phyloP scores from a whole-genome alignment of 2,329 filamentous ascomycete species.

The Trichothecium roseum region DNA sequence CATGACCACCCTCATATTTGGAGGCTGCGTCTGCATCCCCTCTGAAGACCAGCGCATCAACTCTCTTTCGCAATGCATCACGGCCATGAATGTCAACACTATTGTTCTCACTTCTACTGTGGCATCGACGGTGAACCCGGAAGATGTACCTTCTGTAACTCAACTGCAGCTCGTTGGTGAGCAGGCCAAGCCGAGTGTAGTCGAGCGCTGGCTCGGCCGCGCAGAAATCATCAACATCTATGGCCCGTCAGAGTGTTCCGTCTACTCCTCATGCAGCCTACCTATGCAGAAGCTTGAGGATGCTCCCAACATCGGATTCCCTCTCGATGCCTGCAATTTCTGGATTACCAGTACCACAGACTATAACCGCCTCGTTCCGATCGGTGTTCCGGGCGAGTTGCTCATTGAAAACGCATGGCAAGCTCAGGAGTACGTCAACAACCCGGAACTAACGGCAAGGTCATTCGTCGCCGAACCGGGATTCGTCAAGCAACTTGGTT shows the following conservation, averaged over 20 bases:
- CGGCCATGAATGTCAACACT: conserved; percentile 9
- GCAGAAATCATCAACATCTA: too few species aligned
- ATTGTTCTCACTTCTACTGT: conserved; percentile 9
- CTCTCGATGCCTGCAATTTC: conserved; percentile 1
- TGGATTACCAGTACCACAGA: conserved; percentile 4
- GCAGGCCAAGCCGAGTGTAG: conserved; percentile 1
- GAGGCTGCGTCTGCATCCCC: conserved; percentile 16
- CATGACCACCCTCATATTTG: conserved; percentile 9
- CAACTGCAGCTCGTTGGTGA: conserved; percentile 8
- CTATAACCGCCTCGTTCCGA: conserved; percentile 2
- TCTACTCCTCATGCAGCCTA: conserved; percentile 16
- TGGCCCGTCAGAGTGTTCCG: too few species aligned
- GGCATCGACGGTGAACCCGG: conserved; percentile 10
- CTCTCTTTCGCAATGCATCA: conserved; percentile 14
- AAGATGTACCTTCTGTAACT: conserved; percentile 8
- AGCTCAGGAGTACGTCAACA: conserved; percentile 16
- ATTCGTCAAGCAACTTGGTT: conserved; percentile 23
- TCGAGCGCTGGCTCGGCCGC: not conserved
- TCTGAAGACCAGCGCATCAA: conserved; percentile 28
- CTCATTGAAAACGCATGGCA: conserved; percentile 19
- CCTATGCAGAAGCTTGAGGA: conserved; percentile 1
- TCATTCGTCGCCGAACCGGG: not conserved
- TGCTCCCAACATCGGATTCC: conserved; percentile 1
- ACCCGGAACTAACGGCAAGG: conserved; percentile 2
- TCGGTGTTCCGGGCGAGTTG: conserved; percentile 7